Evolutionary conservation across 2,329 filamentous ascomycete species (phyloP).

Genomic region (Cadophora gregata): DNA sequence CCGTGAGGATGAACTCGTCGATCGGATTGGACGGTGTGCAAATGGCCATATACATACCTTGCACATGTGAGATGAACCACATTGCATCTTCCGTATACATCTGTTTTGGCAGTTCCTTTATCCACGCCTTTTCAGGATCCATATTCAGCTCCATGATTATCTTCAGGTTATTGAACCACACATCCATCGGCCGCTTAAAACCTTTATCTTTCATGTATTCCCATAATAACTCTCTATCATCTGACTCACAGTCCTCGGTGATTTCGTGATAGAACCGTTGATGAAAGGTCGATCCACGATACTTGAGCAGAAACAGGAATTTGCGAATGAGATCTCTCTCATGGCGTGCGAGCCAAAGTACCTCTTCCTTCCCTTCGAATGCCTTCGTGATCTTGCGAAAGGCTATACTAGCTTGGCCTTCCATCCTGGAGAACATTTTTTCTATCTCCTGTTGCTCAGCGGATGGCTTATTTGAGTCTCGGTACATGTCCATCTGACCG

Average conservation of each 20-base stretch:
- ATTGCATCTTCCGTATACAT: conserved; percentile 43
- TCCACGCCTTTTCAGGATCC: conserved; percentile 41
- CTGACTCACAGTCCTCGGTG: conserved; percentile 44
- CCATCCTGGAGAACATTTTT: conserved; percentile 40
- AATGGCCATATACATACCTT: conserved; percentile 42
- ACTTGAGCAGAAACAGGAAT: conserved; percentile 54
- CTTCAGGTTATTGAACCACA: conserved; percentile 46
- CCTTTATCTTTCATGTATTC: conserved; percentile 44
- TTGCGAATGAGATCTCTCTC: conserved; percentile 50
- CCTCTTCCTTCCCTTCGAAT: conserved; percentile 33
- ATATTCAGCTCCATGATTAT: conserved; percentile 44
- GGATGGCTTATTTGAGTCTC: conserved; percentile 33
- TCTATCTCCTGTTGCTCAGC: conserved; percentile 39
- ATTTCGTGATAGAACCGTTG: conserved; percentile 47
- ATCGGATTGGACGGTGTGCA: conserved; percentile 39
- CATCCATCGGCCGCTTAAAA: conserved; percentile 42
- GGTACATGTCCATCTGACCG: conserved; percentile 45
- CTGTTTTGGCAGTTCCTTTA: conserved; percentile 34
- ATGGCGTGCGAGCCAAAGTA: conserved; percentile 42
- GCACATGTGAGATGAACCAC: conserved; percentile 42
- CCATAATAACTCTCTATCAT: conserved; percentile 40
- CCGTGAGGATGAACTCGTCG: conserved; percentile 46
- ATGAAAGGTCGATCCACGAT: conserved; percentile 47
- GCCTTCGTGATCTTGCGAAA: conserved; percentile 35
- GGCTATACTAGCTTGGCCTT: conserved; percentile 35